Conservation (phyloP, 2,329 filamentous ascomycete genomes). For the Aureobasidium mangrovei region DNA sequence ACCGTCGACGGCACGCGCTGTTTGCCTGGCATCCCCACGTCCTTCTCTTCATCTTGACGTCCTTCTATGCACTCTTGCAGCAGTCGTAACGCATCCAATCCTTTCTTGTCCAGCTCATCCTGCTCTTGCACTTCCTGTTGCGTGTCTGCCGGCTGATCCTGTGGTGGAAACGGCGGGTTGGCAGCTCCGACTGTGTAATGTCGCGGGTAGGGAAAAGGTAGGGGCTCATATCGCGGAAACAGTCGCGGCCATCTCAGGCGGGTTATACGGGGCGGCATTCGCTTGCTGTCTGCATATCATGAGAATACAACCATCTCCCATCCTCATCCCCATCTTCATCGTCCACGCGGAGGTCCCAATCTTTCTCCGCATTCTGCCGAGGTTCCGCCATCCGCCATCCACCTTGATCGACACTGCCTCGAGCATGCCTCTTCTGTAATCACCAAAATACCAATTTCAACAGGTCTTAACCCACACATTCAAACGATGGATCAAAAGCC, state of each 20-base stretch:
- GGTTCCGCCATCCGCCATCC: background rate
- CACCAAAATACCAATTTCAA: background rate
- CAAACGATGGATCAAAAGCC: slow-evolving; percentile 23
- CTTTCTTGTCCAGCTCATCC: background rate
- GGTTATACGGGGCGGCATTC: slow-evolving; percentile 10
- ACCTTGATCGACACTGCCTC: slow-evolving; percentile 4
- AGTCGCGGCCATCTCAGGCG: slow-evolving; percentile 7
- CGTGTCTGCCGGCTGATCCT: background rate
- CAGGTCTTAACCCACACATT: background rate
- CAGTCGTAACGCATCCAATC: background rate
- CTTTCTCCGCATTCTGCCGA: slow-evolving; percentile 4
- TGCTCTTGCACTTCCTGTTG: background rate
- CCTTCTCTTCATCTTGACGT: no score
- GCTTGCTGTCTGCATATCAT: background rate
- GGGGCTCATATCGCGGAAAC: background rate
- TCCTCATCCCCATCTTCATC: background rate
- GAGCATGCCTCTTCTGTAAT: background rate
- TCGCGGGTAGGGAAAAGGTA: slow-evolving; percentile 6
- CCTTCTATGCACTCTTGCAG: no score
- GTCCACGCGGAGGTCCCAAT: background rate
- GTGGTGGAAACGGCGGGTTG: background rate
- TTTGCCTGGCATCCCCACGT: background rate
- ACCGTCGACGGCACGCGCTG: background rate
- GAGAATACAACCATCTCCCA: background rate
- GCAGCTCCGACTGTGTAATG: background rate